Conservation (phyloP, 179 eudicot genomes). For the Silene vulgaris region DNA sequence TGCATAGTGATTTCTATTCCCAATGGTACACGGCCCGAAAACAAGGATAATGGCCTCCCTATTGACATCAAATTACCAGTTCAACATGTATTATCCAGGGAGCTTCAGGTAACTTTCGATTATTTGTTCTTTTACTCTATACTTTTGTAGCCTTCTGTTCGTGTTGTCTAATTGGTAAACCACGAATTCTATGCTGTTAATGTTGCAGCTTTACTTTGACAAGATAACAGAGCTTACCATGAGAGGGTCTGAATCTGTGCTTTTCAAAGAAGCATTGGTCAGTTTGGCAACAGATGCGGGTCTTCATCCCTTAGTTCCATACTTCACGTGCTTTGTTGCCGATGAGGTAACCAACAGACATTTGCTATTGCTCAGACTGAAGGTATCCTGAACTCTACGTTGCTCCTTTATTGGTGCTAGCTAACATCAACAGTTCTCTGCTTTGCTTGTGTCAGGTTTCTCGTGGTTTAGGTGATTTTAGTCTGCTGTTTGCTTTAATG, state of each 20-base stretch:
- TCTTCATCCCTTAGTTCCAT: conserved; percentile 84
- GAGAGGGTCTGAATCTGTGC: conserved; percentile 56
- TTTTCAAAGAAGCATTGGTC: conserved; percentile 72
- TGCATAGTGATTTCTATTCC: conserved; percentile 40
- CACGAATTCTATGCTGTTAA: background rate
- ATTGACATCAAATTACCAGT: conserved; percentile 73
- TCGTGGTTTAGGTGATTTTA: conserved; percentile 66
- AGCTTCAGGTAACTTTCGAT: conserved; percentile 62
- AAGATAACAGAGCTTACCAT: conserved; percentile 74
- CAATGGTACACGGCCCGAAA: conserved; percentile 45
- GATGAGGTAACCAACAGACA: conserved; percentile 56
- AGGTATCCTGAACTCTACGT: background rate
- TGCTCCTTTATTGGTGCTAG: background rate
- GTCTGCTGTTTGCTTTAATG: conserved; percentile 80
- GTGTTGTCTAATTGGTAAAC: background rate
- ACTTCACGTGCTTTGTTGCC: conserved; percentile 70
- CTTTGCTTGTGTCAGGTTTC: conserved; percentile 52
- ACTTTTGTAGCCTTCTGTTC: background rate
- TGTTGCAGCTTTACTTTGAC: conserved; percentile 70
- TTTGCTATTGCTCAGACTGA: background rate
- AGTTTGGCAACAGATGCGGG: conserved; percentile 91
- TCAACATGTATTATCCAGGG: conserved; percentile 77
- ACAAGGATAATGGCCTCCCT: conserved; percentile 58
- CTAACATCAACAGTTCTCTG: conserved; percentile 11
- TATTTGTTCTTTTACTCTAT: background rate